phyloP scores from a whole-genome alignment of 2,329 filamentous ascomycete genomes.

The Exophiala mesophila region DNA sequence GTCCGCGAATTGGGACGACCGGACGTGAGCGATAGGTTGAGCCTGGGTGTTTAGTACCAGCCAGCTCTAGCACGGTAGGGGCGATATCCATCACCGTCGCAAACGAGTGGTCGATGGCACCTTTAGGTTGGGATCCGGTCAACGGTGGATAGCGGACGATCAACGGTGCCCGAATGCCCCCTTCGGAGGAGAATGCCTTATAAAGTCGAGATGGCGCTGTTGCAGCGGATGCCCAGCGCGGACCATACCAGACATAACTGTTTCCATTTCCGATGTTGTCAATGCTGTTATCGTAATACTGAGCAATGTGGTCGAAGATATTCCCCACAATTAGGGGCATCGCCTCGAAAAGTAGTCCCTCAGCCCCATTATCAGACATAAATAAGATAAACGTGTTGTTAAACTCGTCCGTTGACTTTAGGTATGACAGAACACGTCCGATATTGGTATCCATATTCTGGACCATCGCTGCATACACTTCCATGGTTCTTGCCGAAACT shows the following conservation, averaged over 20 bases:
- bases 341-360: constrained; percentile 44
- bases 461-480: constrained; percentile 49
- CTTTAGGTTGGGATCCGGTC: constrained; percentile 17
- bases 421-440: constrained; percentile 43
- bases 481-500: constrained; percentile 44
- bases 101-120: constrained; percentile 31
- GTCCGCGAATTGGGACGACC: constrained; percentile 49
- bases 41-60: constrained; percentile 47
- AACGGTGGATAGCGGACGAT: constrained; percentile 31
- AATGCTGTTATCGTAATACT: constrained; percentile 46
- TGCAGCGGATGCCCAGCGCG: constrained; percentile 46
- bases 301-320: constrained; percentile 40
- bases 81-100: constrained; percentile 51
- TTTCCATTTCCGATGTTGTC: constrained; percentile 45
- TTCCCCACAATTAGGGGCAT: constrained; percentile 40
- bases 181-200: constrained; percentile 35
- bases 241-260: constrained; percentile 49
- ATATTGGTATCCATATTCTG: constrained; percentile 45
- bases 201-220: constrained; percentile 38
- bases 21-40: constrained; percentile 48
- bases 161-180: constrained; percentile 35
- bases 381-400: constrained; percentile 49
- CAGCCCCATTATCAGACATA: constrained; percentile 48
- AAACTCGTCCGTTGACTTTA: constrained; percentile 43
- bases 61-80: constrained; percentile 42